These are phyloP conservation scores for Trichoderma polysporum DNA, from an alignment of 2,329 filamentous ascomycete species.

Conservation along the genomic window DNA sequence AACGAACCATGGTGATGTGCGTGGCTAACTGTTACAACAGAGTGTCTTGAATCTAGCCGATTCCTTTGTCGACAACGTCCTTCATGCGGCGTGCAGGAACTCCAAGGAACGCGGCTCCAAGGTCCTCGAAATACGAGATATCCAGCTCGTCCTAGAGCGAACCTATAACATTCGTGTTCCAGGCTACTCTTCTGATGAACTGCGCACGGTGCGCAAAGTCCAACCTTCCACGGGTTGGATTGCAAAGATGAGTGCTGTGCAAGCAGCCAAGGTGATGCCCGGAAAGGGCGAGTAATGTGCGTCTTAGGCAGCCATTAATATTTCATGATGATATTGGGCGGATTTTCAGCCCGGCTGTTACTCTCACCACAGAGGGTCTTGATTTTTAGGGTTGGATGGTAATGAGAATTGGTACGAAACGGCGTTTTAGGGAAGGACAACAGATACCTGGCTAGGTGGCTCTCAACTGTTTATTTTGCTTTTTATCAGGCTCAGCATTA, in stretches of 20 bases:
- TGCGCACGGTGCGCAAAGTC: conserved; percentile 90
- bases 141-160: conserved; percentile 79
- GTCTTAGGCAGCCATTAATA: not conserved
- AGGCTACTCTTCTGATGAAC: conserved; percentile 90
- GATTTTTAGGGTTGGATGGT: not conserved
- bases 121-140: conserved; percentile 83
- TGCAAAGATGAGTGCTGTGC: conserved; percentile 94
- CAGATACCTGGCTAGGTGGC: conserved; percentile 2
- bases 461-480: not conserved
- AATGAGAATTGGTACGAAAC: conserved; percentile 5
- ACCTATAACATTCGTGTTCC: conserved; percentile 91
- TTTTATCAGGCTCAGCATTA: not conserved
- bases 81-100: conserved; percentile 82
- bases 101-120: conserved; percentile 91
- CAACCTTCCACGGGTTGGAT: conserved; percentile 88
- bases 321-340: not conserved
- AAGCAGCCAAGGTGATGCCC: conserved; percentile 82
- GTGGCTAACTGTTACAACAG: conserved; percentile 45
- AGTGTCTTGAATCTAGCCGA: conserved; percentile 87
- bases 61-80: conserved; percentile 89
- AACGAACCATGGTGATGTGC: conserved; percentile 2
- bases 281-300: conserved; percentile 52
- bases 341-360: not conserved
- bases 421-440: conserved; percentile 21
- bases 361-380: not conserved